Conservation (phyloP, 805 yeast genomes). For the Nakazawaea anatomiae region DNA sequence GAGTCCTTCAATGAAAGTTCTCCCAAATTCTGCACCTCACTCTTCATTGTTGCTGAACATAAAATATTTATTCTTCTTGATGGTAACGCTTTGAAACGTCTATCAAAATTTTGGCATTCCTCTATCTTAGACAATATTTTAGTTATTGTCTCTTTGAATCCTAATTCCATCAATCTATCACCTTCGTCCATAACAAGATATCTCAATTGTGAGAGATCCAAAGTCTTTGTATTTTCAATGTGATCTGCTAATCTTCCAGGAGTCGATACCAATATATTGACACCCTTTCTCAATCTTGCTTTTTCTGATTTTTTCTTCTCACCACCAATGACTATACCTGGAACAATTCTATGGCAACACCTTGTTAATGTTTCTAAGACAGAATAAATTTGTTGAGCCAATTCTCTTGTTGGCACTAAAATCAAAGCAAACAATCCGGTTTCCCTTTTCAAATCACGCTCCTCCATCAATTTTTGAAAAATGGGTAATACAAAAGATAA, state of each 20-base stretch:
- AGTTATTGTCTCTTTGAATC: slow-evolving; percentile 89
- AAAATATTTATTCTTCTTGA: slow-evolving; percentile 65
- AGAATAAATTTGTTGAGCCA: slow-evolving; percentile 83
- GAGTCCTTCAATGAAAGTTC: slow-evolving; percentile 71
- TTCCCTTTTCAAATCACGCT: slow-evolving; percentile 45
- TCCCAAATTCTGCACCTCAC: slow-evolving; percentile 74
- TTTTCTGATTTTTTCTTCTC: slow-evolving; percentile 96
- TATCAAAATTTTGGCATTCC: slow-evolving; percentile 27
- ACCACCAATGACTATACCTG: slow-evolving; percentile 96
- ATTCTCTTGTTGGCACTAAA: slow-evolving; percentile 90
- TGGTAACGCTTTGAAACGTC: slow-evolving; percentile 40
- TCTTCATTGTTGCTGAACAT: slow-evolving; percentile 92
- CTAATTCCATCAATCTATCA: slow-evolving; percentile 90
- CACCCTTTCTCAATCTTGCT: slow-evolving; percentile 93
- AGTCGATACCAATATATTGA: slow-evolving; percentile 91
- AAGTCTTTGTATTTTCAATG: slow-evolving; percentile 77
- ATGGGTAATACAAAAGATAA: slow-evolving; percentile 83
- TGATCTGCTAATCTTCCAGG: slow-evolving; percentile 97
- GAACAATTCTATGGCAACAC: slow-evolving; percentile 84
- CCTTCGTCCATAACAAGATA: slow-evolving; percentile 96
- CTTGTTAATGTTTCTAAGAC: slow-evolving; percentile 70
- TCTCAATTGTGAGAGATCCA: slow-evolving; percentile 68
- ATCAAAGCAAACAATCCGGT: slow-evolving; percentile 88
- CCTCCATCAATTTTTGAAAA: slow-evolving; percentile 61
- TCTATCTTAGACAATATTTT: slow-evolving; percentile 63